phyloP scores from a whole-genome alignment of 2,329 filamentous ascomycete species.

The Fusarium hostae region DNA sequence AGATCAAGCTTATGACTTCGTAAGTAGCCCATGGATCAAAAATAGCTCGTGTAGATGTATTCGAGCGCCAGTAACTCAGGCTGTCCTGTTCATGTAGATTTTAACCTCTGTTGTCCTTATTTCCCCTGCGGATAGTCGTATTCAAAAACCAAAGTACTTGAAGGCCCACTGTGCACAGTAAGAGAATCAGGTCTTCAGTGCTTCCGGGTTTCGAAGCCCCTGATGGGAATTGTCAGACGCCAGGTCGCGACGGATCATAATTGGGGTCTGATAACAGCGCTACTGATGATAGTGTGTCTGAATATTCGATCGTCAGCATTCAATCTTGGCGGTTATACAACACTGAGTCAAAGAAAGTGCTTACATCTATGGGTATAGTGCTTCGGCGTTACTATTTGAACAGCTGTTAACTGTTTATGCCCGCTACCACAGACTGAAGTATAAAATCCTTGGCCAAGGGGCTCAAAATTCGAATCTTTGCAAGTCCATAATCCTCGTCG shows the following conservation, averaged over 20 bases:
- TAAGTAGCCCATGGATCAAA: not conserved
- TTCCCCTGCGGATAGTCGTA: not conserved
- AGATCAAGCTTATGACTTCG: not conserved
- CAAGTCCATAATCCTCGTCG: not conserved
- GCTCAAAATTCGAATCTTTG: not conserved
- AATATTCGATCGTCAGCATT: not conserved
- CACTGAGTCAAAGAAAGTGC: not conserved
- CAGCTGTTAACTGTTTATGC: not conserved
- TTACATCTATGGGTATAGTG: not conserved
- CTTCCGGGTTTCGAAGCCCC: not conserved
- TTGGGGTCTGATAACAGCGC: too few relatives aligned
- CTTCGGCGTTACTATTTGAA: not conserved
- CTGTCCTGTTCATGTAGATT: not conserved
- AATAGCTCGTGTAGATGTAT: not conserved
- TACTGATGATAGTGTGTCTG: not conserved
- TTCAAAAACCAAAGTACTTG: not conserved
- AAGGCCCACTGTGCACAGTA: too few relatives aligned
- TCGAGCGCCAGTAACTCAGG: fast-evolving
- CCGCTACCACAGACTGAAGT: not conserved
- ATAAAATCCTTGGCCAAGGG: not conserved
- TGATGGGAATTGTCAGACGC: not conserved
- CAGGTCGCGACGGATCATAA: not conserved
- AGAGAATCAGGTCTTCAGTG: not conserved
- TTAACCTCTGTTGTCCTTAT: not conserved
- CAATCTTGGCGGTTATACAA: not conserved